Percentiles rank a stretch among this genome's conserved stretches.
These are phyloP conservation scores for Penicillium polonicum DNA, from an alignment of 2,329 filamentous ascomycete species.

Conservation along the genomic window DNA sequence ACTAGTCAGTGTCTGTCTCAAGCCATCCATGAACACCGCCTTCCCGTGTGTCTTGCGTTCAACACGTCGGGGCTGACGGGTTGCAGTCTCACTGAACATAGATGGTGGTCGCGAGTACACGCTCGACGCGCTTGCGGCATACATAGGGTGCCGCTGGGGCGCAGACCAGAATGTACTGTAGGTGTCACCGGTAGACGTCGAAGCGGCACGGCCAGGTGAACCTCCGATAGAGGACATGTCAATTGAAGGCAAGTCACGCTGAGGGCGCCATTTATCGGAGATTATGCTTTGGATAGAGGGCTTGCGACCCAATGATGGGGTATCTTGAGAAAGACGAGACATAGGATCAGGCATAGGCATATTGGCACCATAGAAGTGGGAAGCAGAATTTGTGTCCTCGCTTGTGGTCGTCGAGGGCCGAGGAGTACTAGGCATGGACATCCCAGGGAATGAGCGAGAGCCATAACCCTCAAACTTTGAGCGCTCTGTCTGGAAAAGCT, in stretches of 20 bases:
- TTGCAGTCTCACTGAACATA: conserved; percentile 41
- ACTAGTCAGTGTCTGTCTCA: conserved; percentile 77
- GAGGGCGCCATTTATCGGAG: conserved; percentile 62
- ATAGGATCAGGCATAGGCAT: conserved; percentile 33
- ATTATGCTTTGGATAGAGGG: conserved; percentile 69
- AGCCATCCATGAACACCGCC: conserved; percentile 70
- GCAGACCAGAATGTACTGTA: conserved; percentile 86
- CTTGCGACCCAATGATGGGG: conserved; percentile 51
- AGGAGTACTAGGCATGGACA: conserved; percentile 47
- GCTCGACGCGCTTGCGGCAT: conserved; percentile 62
- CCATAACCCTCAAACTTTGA: conserved; percentile 43
- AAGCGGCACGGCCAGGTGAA: conserved; percentile 66
- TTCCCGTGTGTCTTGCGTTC: conserved; percentile 63
- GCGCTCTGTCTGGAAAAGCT: conserved; percentile 74
- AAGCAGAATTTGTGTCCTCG: conserved; percentile 40
- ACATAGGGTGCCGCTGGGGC: conserved; percentile 67
- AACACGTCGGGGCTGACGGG: conserved; percentile 32
- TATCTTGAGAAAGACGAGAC: conserved; percentile 35
- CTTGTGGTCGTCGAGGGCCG: conserved; percentile 46
- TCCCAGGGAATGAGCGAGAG: conserved; percentile 36
- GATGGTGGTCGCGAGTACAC: conserved; percentile 49
- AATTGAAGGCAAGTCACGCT: conserved; percentile 57
- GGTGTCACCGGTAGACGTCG: conserved; percentile 68
- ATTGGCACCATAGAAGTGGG: conserved; percentile 27
- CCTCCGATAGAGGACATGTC: conserved; percentile 63